Evolutionary conservation across 2,329 filamentous ascomycete species (phyloP), one percentile per base, ranked within the genome.

Genomic region (Fonsecaea pedrosoi): DNA sequence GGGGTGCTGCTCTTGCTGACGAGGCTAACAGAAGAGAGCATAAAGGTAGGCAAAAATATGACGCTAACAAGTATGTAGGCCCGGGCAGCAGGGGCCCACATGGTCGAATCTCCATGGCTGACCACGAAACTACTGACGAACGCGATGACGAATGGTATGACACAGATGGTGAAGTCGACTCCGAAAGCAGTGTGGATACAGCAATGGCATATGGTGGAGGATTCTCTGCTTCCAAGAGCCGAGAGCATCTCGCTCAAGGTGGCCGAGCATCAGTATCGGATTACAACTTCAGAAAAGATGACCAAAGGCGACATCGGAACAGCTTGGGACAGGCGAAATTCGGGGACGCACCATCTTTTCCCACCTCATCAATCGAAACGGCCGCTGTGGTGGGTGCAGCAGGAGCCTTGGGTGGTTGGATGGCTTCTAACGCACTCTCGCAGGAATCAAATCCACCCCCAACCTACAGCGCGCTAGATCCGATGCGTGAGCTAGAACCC

Each of bases 191-290:
- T 74, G 78, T 83, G 55, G 83, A 85, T 71, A 86, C 84, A 35
- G 86, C 79, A 32, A 81, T 91, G 62, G 87, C 88, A 1, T 91
- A 89, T 72, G 89, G 88, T 50, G 82, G 82, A 13, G 78, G 77
- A 59, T 30, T 66, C 15, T 76, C 74, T 71, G 71, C 75, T 35
- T 77, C 76, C 42, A 76, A 82, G 69, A 87, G 85, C 66, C 76
- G 78, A 45, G 84, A 86, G 58, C 87, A 85, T 10, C 77, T 86
- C 1, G 78, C 75, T 4, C 86, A 85, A 1, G 81, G 85, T n/a
- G 80, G 77, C 30, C 84, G 82, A 30, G 82, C 81, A 2, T 82
- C 80, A 60, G 54, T 30, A 34, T 48, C 45, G 2, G 40, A n/a
- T 30, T 40, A 53, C 55, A 38, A 55, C 21, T 54, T 54, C 60